These are phyloP conservation scores for Podospora conica DNA, from an alignment of 495 filamentous ascomycete genomes.

Conservation along the genomic window DNA sequence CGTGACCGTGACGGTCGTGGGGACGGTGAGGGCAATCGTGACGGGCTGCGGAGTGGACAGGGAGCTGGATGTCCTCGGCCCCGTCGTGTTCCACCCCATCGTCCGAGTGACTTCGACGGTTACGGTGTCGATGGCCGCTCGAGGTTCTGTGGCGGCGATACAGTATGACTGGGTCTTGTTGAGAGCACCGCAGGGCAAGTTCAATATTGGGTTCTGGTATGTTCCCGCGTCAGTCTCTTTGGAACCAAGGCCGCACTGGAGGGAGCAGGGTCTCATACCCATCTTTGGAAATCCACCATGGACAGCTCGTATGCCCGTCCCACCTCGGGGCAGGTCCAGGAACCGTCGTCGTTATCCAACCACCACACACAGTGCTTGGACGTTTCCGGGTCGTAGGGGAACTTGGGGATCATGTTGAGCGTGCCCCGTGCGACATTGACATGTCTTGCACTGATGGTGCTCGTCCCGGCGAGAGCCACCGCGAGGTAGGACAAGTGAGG, in stretches of 20 bases:
- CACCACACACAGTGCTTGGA: conserved; percentile 2
- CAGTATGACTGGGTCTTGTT: neutral
- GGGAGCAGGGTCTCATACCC: neutral
- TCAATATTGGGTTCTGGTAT: neutral
- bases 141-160: neutral
- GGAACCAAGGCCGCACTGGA: no score
- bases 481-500: neutral
- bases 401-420: conserved; percentile 1
- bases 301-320: neutral
- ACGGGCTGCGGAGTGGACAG: neutral
- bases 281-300: neutral
- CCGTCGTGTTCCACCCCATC: neutral
- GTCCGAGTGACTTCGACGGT: neutral
- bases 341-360: conserved; percentile 1
- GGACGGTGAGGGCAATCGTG: neutral
- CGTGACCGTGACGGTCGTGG: neutral
- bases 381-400: neutral
- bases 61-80: neutral
- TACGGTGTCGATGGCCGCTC: neutral
- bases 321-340: neutral
- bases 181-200: neutral
- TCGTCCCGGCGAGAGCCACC: neutral
- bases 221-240: neutral
- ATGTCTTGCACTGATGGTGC: neutral
- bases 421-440: neutral